These are phyloP conservation scores for Diaporthe sp. DNA, from an alignment of 2,329 filamentous ascomycete genomes.

Conservation along the genomic window DNA sequence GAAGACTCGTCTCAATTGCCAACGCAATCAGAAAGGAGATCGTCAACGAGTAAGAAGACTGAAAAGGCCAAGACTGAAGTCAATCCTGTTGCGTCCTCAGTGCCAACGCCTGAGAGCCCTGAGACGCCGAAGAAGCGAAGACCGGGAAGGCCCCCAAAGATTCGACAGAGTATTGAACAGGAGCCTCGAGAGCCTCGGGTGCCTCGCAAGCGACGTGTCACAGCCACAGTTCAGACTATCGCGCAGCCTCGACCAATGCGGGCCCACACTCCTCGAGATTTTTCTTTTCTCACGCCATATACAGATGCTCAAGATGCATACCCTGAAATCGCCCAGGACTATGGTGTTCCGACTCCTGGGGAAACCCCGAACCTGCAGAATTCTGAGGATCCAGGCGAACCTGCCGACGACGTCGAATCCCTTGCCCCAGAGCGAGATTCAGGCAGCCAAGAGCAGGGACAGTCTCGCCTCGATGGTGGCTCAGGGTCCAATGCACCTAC, in stretches of 20 bases:
- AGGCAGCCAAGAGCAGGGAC: constrained; percentile 28
- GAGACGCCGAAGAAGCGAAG: constrained; percentile 36
- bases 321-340: constrained; percentile 34
- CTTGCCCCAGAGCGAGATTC: constrained; percentile 28
- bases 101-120: constrained; percentile 8
- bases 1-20: constrained; percentile 26
- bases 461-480: constrained; percentile 32
- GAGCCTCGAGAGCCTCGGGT: constrained; percentile 35
- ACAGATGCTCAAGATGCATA: constrained; percentile 32
- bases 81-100: background rate
- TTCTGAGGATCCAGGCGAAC: constrained; percentile 33
- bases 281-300: constrained; percentile 36
- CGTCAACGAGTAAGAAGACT: constrained; percentile 25
- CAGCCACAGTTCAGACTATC: background rate
- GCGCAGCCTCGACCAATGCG: constrained; percentile 34
- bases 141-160: constrained; percentile 36
- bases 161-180: constrained; percentile 35
- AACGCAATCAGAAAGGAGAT: constrained; percentile 25
- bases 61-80: constrained; percentile 32
- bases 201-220: constrained; percentile 26
- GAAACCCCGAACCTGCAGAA: constrained; percentile 34
- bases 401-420: constrained; percentile 31
- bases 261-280: constrained; percentile 30
- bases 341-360: constrained; percentile 30
- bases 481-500: constrained; percentile 36